A percentile compares a stretch with the other conserved stretches of the same genome.
Evolutionary conservation across 1,284 basidiomycete genomes (phyloP).

Genomic region (Rhodotorula sp.): DNA sequence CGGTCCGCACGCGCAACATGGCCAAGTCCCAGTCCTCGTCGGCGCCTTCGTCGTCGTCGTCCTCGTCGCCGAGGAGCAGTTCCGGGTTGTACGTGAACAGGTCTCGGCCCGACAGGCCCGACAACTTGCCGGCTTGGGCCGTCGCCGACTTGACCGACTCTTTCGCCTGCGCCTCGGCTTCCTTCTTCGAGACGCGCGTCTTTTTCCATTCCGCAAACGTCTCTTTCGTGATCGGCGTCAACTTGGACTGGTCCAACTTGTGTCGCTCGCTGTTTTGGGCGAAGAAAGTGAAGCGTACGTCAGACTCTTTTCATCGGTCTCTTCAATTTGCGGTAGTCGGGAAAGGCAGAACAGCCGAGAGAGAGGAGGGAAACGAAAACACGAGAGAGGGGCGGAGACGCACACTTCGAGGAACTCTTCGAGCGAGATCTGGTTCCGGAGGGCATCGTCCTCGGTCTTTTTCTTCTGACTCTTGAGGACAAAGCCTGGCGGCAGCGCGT

Average conservation of each 20-base stretch:
- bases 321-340: too few species aligned
- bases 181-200: constrained; percentile 87
- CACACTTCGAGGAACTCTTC: constrained; percentile 98
- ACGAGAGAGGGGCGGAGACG: too few species aligned
- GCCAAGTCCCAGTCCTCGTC: constrained; percentile 53
- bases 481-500: constrained; percentile 93
- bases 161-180: constrained; percentile 75
- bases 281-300: too few species aligned
- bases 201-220: constrained; percentile 93
- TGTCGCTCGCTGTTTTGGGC: constrained; percentile 69
- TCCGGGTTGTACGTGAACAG: constrained; percentile 79
- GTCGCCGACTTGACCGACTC: constrained; percentile 83
- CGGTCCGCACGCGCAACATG: constrained; percentile 23
- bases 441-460: constrained; percentile 60
- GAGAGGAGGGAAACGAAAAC: too few species aligned
- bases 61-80: constrained; percentile 77
- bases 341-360: too few species aligned
- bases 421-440: constrained; percentile 83
- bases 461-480: constrained; percentile 50
- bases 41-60: constrained; percentile 55
- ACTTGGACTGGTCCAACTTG: constrained; percentile 76
- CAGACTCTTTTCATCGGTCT: too few species aligned
- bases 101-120: constrained; percentile 93
- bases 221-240: constrained; percentile 95
- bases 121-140: constrained; percentile 82